Evolutionary conservation across 2,329 filamentous ascomycete species (phyloP), one percentile per base, ranked within the genome.

Genomic region (Nigrograna mackinnonii): DNA sequence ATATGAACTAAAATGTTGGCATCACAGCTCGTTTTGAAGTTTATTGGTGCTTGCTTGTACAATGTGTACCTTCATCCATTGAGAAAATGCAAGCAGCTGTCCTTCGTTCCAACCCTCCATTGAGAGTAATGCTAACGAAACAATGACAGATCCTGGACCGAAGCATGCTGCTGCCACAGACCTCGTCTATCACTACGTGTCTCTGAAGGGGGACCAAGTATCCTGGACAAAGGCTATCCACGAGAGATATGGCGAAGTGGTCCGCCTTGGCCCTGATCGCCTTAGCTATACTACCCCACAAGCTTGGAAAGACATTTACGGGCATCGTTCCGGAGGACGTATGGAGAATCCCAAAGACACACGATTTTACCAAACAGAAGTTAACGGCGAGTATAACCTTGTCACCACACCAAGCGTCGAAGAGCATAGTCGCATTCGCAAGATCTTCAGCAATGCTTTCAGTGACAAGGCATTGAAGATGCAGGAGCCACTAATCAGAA

Each of bases 131-230:
- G n/a, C n/a, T n/a, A n/a, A n/a, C n/a, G n/a, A n/a, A n/a, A n/a
- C n/a, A n/a, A n/a, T n/a, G n/a, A n/a, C n/a, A n/a, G n/a, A 60
- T 40, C 71, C 71, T 9, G 72, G 71, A 3, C 70, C 72, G 4
- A 64, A 52, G 21, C 39, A 62, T 6, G 50, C 48, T 38, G 62
- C 64, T 21, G 47, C 54, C 7, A 53, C 59, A 19, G 49, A 55
- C 17, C 22, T 65, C 19, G 55, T 60, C 4, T 57, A 60, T 32
- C 17, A 34, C 44, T 18, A 41, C 46, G 22, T 37, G 47, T 4
- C 17, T 50, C 2, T 39, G 34, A 1, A 57, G 62, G 9, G 41
- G 38, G 34, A 51, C 37, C n/a, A 28, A n/a, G 20, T 36, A 32
- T 38, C 44, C 32, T 11, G n/a, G 37, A 5, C 69, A 31, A 43